Percentiles rank a stretch among this genome's conserved stretches.
phyloP scores from a whole-genome alignment of 805 yeast genomes.

The Candida ficus region DNA sequence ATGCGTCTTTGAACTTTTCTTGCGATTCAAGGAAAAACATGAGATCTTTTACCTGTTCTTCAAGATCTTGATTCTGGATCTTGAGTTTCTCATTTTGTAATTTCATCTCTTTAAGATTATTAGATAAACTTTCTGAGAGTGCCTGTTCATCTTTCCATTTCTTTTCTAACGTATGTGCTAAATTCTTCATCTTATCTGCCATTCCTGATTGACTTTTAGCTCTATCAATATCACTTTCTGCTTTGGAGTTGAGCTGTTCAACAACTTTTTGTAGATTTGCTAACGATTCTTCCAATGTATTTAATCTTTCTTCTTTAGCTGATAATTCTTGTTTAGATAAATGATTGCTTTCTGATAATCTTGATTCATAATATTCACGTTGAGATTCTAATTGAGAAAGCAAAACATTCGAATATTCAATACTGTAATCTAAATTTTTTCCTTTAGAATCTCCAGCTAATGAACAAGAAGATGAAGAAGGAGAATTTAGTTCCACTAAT shows the following conservation, averaged over 20 bases:
- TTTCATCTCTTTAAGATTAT: slow-evolving; percentile 34
- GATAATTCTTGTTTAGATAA: slow-evolving; percentile 10
- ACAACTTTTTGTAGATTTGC: neutral
- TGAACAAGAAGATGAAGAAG: slow-evolving; percentile 8
- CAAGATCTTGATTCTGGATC: slow-evolving; percentile 41
- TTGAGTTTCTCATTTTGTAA: slow-evolving; percentile 30
- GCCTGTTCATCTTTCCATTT: slow-evolving; percentile 38
- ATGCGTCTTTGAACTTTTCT: slow-evolving; percentile 65
- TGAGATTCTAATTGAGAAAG: slow-evolving; percentile 83
- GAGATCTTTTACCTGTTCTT: slow-evolving; percentile 65
- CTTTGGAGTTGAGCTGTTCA: neutral
- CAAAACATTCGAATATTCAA: slow-evolving; percentile 76
- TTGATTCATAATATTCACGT: slow-evolving; percentile 70
- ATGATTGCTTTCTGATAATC: slow-evolving; percentile 32
- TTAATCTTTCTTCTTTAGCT: slow-evolving; percentile 10
- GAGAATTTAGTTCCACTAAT: slow-evolving; percentile 57
- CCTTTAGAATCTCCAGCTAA: slow-evolving; percentile 19
- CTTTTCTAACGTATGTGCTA: slow-evolving; percentile 1
- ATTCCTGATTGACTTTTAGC: neutral
- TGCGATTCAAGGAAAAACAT: slow-evolving; percentile 77
- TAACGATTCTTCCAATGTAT: slow-evolving; percentile 1
- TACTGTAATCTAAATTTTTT: slow-evolving; percentile 54
- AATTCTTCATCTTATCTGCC: slow-evolving; percentile 1
- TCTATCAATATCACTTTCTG: neutral
- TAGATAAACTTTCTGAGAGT: slow-evolving; percentile 36